These are phyloP conservation scores for Sporopachydermia cereana DNA, from an alignment of 1,139 yeast species.

Conservation along the genomic window DNA sequence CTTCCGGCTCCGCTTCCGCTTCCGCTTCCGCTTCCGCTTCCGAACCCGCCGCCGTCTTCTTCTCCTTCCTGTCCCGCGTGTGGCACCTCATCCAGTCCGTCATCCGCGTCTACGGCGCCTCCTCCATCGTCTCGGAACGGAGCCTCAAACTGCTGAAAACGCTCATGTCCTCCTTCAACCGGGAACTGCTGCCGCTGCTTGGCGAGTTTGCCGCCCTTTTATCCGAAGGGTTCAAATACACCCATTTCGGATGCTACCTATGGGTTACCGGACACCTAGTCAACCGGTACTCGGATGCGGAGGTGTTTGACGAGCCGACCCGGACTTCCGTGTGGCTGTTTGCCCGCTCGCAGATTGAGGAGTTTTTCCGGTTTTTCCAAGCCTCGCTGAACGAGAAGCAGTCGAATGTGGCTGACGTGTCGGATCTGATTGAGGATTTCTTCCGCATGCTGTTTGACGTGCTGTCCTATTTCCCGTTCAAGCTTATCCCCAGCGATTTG, in stretches of 20 bases:
- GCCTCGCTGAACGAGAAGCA: constrained; percentile 12
- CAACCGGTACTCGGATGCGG: constrained; percentile 64
- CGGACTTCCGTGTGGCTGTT: constrained; percentile 40
- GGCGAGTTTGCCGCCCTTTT: constrained; percentile 54
- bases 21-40: constrained; percentile 15
- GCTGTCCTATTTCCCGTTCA: constrained; percentile 64
- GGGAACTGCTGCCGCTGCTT: constrained; percentile 52
- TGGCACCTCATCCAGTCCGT: constrained; percentile 48
- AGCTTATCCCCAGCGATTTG: constrained; percentile 45
- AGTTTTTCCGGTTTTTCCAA: constrained; percentile 29
- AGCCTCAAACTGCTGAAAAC: constrained; percentile 56
- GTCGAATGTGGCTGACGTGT: background rate
- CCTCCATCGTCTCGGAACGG: constrained; percentile 59
- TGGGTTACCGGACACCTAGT: constrained; percentile 86
- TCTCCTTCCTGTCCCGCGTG: constrained; percentile 38
- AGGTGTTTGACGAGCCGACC: constrained; percentile 28
- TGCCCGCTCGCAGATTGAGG: constrained; percentile 32
- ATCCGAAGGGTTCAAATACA: constrained; percentile 53
- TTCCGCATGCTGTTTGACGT: constrained; percentile 76
- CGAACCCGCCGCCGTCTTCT: constrained; percentile 38
- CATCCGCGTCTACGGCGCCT: constrained; percentile 41
- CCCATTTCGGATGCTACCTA: constrained; percentile 69
- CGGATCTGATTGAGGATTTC: constrained; percentile 60
- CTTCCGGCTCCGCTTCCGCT: constrained; percentile 9
- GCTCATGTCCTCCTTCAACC: constrained; percentile 54